Evolutionary conservation across 768 basidiomycete genomes (phyloP).

Genomic region (Rhodotorula kratochvilovae): DNA sequence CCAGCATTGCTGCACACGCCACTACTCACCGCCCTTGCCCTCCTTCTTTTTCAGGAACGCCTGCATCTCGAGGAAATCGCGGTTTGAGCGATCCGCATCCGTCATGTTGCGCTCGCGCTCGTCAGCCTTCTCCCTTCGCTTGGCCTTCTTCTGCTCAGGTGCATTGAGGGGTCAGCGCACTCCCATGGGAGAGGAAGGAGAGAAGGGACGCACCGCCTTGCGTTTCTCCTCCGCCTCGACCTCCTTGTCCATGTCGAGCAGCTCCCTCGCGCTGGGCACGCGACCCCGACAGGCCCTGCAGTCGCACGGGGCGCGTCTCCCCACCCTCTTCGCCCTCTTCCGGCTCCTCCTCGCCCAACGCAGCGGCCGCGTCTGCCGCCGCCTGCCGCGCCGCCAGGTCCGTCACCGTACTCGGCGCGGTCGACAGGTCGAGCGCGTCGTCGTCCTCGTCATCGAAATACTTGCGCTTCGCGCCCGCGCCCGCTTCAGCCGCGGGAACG

Average conservation of each 20-base stretch:
- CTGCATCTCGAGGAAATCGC: slow-evolving; percentile 3
- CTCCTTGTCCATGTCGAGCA: slow-evolving; percentile 71
- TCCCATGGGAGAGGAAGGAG: background rate
- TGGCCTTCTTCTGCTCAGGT: slow-evolving; percentile 7
- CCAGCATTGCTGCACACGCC: too few species aligned
- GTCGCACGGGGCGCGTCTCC: slow-evolving; percentile 54
- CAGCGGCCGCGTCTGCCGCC: background rate
- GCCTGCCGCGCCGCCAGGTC: slow-evolving; percentile 32
- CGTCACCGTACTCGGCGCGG: slow-evolving; percentile 14
- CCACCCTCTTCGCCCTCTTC: slow-evolving; percentile 49
- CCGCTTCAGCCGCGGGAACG: background rate
- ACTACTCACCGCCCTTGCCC: background rate
- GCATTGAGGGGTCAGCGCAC: too few species aligned
- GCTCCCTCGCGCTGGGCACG: slow-evolving; percentile 73
- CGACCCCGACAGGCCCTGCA: slow-evolving; percentile 72
- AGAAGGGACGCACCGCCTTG: slow-evolving; percentile 55
- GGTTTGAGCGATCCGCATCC: slow-evolving; percentile 20
- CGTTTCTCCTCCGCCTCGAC: slow-evolving; percentile 64
- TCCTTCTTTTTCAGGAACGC: background rate
- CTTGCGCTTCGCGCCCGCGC: slow-evolving; percentile 17
- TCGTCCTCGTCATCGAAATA: slow-evolving; percentile 31
- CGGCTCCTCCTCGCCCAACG: slow-evolving; percentile 48
- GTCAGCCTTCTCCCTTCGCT: slow-evolving; percentile 2
- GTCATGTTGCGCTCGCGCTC: slow-evolving; percentile 7
- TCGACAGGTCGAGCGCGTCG: background rate